phyloP scores from a whole-genome alignment of 1,284 basidiomycete species.

The Rhodotorula sp. region DNA sequence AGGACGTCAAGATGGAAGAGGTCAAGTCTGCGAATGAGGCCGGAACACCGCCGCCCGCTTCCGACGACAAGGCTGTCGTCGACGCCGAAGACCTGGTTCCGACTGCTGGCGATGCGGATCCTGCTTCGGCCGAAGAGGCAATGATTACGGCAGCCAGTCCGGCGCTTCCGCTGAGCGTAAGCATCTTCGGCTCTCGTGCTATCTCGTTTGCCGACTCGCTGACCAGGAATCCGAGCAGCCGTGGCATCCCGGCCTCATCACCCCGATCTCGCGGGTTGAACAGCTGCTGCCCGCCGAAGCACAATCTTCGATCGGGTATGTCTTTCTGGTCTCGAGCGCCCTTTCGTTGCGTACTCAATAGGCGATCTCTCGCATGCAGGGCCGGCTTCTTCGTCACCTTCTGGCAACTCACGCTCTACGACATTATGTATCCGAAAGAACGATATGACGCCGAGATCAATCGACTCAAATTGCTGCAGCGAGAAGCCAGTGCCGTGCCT shows the following conservation, averaged over 20 bases:
- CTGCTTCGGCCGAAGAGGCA: too few species aligned
- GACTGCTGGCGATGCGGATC: neutral
- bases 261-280: slow-evolving; percentile 67
- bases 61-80: neutral
- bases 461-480: slow-evolving; percentile 47
- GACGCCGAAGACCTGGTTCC: neutral
- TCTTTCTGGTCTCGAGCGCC: slow-evolving; percentile 12
- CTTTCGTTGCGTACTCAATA: neutral
- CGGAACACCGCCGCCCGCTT: slow-evolving; percentile 15
- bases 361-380: slow-evolving; percentile 51
- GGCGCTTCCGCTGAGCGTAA: neutral
- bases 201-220: neutral
- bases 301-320: slow-evolving; percentile 68
- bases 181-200: neutral
- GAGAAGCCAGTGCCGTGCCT: slow-evolving; percentile 12
- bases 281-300: slow-evolving; percentile 65
- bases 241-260: slow-evolving; percentile 69
- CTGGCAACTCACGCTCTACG: slow-evolving; percentile 88
- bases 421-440: slow-evolving; percentile 65
- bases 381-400: slow-evolving; percentile 88
- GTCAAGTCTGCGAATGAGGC: slow-evolving; percentile 16
- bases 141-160: neutral
- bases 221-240: slow-evolving; percentile 48
- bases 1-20: slow-evolving; percentile 23
- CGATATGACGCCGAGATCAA: slow-evolving; percentile 52